Percentiles rank a stretch among this genome's conserved stretches.
Conservation (phyloP, 306 rosid species). For the Ormosia emarginata region DNA sequence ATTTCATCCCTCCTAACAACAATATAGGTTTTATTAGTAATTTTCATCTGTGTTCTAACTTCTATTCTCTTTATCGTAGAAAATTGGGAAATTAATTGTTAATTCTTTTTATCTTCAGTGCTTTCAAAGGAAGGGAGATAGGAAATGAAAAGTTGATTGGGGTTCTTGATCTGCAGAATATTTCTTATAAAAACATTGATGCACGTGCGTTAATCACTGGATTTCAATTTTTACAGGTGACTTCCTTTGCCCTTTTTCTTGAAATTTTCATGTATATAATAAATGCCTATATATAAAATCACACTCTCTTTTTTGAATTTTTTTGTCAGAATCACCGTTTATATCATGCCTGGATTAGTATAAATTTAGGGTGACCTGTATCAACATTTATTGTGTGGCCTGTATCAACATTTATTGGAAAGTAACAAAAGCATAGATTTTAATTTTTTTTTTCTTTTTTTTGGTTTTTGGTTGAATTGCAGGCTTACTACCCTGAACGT, state of each 20-base stretch:
- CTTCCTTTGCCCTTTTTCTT: neutral
- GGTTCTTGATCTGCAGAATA: slow-evolving; percentile 65
- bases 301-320: neutral
- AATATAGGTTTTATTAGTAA: neutral
- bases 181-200: slow-evolving; percentile 66
- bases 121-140: slow-evolving; percentile 65
- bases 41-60: neutral
- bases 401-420: neutral
- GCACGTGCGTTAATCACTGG: slow-evolving; percentile 81
- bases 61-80: neutral
- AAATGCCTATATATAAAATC: neutral
- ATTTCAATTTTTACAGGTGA: slow-evolving; percentile 87
- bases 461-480: slow-evolving; percentile 22
- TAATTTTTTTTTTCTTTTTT: neutral
- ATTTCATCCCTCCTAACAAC: neutral
- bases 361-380: neutral
- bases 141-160: slow-evolving; percentile 83
- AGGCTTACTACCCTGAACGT: slow-evolving; percentile 96
- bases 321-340: neutral
- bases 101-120: slow-evolving; percentile 37
- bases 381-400: neutral
- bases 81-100: neutral
- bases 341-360: neutral
- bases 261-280: neutral
- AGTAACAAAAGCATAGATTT: neutral